Conservation (phyloP, 1,139 yeast genomes). For the Ogataea hybrid region DNA sequence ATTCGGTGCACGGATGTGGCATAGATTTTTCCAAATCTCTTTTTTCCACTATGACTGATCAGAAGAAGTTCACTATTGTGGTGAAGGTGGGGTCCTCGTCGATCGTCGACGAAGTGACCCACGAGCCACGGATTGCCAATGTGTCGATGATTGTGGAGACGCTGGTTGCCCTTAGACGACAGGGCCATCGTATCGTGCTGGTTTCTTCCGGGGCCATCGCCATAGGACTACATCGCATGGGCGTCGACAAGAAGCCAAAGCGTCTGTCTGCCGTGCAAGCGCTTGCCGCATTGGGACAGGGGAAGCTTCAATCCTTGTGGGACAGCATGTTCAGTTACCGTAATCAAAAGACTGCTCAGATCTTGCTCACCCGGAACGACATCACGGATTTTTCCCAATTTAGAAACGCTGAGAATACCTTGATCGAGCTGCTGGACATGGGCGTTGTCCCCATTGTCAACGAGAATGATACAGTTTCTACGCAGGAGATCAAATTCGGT, state of each 20-base stretch:
- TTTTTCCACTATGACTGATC: slow-evolving; percentile 6
- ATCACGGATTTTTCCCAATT: slow-evolving; percentile 90
- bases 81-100: slow-evolving; percentile 88
- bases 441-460: slow-evolving; percentile 94
- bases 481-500: slow-evolving; percentile 92
- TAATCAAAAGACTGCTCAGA: slow-evolving; percentile 87
- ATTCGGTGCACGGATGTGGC: slow-evolving; percentile 7
- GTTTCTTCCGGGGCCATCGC: slow-evolving; percentile 98
- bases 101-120: slow-evolving; percentile 82
- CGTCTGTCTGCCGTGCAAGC: slow-evolving; percentile 84
- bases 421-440: slow-evolving; percentile 77
- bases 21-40: background rate
- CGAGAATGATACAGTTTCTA: slow-evolving; percentile 93
- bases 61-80: slow-evolving; percentile 57
- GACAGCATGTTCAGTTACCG: slow-evolving; percentile 81
- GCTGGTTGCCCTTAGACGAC: slow-evolving; percentile 75
- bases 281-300: slow-evolving; percentile 94
- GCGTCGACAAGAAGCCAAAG: slow-evolving; percentile 65
- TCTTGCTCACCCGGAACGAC: slow-evolving; percentile 86
- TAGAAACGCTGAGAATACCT: slow-evolving; percentile 87
- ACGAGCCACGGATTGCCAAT: slow-evolving; percentile 86
- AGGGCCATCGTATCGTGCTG: slow-evolving; percentile 82
- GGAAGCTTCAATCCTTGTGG: slow-evolving; percentile 85
- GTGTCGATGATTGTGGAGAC: slow-evolving; percentile 92
- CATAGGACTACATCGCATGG: slow-evolving; percentile 82